These are phyloP conservation scores for Xylariaceae sp. DNA, from an alignment of 2,329 filamentous ascomycete genomes.

Conservation along the genomic window DNA sequence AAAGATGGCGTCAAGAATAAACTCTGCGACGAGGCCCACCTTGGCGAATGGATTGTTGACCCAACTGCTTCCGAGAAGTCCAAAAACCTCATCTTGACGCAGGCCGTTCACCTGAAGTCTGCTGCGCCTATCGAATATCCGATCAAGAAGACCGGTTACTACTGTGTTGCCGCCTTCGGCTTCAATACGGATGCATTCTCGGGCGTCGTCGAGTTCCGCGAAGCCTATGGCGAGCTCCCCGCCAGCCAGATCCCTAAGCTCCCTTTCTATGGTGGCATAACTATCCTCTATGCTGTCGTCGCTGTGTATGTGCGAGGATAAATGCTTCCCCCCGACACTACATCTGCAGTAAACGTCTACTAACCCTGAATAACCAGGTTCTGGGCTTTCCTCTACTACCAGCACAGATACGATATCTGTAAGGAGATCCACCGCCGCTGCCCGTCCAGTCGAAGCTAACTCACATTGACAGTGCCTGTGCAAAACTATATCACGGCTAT, in stretches of 20 bases:
- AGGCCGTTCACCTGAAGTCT: constrained; percentile 76
- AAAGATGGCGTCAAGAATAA: constrained; percentile 60
- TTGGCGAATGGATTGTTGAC: constrained; percentile 78
- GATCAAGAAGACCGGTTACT: constrained; percentile 89
- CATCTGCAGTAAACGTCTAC: too few species aligned
- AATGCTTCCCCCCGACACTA: too few species aligned
- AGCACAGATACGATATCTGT: constrained; percentile 88
- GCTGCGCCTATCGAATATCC: constrained; percentile 71
- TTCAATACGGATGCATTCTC: constrained; percentile 66
- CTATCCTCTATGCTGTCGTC: constrained; percentile 87
- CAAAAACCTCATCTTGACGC: constrained; percentile 66
- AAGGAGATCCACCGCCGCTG: constrained; percentile 29
- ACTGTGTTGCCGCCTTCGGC: constrained; percentile 77
- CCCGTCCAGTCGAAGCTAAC: constrained; percentile 10
- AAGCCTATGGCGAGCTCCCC: constrained; percentile 92
- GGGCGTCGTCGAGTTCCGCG: constrained; percentile 84
- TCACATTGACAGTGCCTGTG: constrained; percentile 64
- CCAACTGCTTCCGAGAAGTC: constrained; percentile 69
- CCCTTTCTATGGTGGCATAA: constrained; percentile 92
- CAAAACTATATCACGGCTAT: constrained; percentile 99
- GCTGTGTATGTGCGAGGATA: constrained; percentile 54
- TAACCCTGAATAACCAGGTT: constrained; percentile 52
- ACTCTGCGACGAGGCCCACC: constrained; percentile 69
- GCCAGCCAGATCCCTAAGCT: constrained; percentile 95
- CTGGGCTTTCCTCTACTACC: constrained; percentile 94